phyloP scores from a whole-genome alignment of 1,284 basidiomycete species.

The Cerrena zonata region DNA sequence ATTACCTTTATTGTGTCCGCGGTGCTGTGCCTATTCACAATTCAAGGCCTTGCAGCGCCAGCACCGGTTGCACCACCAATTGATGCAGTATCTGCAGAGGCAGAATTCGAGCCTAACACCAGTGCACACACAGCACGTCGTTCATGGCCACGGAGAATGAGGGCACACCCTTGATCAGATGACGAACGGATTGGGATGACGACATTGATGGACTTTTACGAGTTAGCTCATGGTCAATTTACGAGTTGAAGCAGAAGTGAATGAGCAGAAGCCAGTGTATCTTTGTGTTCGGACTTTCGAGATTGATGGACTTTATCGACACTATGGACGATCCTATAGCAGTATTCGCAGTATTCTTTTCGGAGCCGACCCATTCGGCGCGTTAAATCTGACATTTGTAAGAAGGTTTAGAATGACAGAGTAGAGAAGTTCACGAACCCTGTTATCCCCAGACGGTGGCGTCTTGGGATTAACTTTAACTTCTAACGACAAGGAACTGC shows the following conservation, averaged over 20 bases:
- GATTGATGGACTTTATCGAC: background rate
- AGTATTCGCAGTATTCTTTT: background rate
- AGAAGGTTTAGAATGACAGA: no score
- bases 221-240: no score
- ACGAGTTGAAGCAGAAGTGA: no score
- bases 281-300: no score
- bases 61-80: background rate
- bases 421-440: no score
- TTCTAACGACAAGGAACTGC: conserved; percentile 61
- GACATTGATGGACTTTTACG: background rate
- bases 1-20: background rate
- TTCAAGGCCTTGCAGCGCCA: background rate
- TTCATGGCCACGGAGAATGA: background rate
- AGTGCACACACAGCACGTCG: background rate
- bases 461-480: conserved; percentile 31
- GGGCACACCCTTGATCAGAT: background rate
- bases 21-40: background rate
- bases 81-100: background rate
- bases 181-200: background rate
- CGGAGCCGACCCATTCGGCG: no score
- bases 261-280: no score
- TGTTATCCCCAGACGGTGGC: no score
- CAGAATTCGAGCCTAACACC: background rate
- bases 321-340: background rate
- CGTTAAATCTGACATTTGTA: no score